These are phyloP conservation scores for Solanum chiquidenum DNA, from an alignment of 257 asterid genomes.

Conservation along the genomic window DNA sequence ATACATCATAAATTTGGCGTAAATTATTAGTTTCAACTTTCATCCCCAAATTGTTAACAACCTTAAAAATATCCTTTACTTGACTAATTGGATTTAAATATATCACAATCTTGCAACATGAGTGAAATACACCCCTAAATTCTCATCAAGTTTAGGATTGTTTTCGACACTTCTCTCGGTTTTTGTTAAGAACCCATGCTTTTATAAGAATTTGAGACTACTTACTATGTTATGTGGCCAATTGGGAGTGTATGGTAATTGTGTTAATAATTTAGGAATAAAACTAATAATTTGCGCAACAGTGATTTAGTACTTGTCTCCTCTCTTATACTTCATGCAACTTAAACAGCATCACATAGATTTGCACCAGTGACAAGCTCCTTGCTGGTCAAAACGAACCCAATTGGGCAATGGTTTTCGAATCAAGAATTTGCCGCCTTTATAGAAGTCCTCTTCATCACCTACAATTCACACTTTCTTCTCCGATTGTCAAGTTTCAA, in stretches of 20 bases:
- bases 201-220: not conserved
- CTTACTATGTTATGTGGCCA: not conserved
- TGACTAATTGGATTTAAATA: no score
- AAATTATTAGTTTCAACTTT: no score
- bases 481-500: not conserved
- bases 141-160: rapidly evolving
- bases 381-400: not conserved
- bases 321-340: not conserved
- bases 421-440: not conserved
- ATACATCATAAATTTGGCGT: no score
- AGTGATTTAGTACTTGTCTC: not conserved
- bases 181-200: no score
- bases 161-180: no score
- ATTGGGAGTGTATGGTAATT: not conserved
- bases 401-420: not conserved
- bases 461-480: not conserved
- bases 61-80: no score
- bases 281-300: no score
- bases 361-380: not conserved
- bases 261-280: no score
- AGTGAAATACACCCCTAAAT: not conserved
- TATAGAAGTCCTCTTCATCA: not conserved
- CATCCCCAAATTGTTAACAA: no score
- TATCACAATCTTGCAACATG: rapidly evolving
- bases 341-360: not conserved